Percentiles rank a stretch among this genome's conserved stretches.
These are phyloP conservation scores for Hemileccinum rubropunctum DNA, from an alignment of 768 basidiomycete species.

Conservation along the genomic window DNA sequence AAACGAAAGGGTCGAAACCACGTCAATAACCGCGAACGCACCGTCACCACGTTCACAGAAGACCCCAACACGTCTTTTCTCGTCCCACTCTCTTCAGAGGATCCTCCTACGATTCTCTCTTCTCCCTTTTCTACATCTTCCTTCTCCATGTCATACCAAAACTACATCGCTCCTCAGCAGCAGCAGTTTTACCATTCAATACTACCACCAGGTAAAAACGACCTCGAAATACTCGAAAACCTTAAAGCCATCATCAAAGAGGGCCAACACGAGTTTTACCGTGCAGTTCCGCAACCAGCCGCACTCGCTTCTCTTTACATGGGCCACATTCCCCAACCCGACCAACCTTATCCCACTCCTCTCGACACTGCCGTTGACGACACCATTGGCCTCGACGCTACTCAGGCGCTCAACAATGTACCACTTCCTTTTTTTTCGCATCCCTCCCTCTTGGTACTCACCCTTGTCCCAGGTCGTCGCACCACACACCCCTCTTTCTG, in stretches of 20 bases:
- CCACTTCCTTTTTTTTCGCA: conserved; percentile 17
- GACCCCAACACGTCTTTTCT: conserved; percentile 54
- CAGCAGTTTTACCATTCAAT: conserved; percentile 27
- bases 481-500: conserved; percentile 26
- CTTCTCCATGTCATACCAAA: conserved; percentile 39
- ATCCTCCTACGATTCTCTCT: conserved; percentile 40
- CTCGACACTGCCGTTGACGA: conserved; percentile 14
- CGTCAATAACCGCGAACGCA: conserved; percentile 57
- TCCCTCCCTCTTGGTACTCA: conserved; percentile 6
- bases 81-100: conserved; percentile 51
- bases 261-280: conserved; percentile 71
- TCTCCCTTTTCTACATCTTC: conserved; percentile 38
- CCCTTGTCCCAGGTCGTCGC: conserved; percentile 21
- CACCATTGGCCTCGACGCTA: conserved; percentile 7
- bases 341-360: conserved; percentile 24
- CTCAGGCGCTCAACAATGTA: conserved; percentile 36
- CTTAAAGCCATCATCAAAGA: conserved; percentile 71
- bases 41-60: conserved; percentile 65
- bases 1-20: conserved; percentile 58
- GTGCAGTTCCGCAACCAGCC: conserved; percentile 61
- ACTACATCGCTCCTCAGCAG: conserved; percentile 19
- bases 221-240: conserved; percentile 72
- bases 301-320: conserved; percentile 63
- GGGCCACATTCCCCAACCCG: conserved; percentile 43
- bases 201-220: conserved; percentile 56